Evolutionary conservation across 768 basidiomycete genomes (phyloP).

Genomic region (Kwoniella pini): DNA sequence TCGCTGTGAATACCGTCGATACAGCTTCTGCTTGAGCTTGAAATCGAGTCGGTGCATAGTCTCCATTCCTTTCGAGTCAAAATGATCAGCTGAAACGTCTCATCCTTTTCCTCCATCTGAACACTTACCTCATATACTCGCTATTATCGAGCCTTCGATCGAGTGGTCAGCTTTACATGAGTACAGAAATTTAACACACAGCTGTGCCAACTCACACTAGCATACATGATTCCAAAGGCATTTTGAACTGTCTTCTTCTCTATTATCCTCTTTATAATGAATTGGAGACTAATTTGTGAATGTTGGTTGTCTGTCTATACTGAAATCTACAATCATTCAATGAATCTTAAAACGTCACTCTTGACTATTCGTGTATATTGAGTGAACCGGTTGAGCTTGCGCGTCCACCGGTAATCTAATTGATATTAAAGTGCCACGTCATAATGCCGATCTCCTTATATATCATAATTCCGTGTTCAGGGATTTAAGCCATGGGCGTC

Average conservation of each 20-base stretch:
- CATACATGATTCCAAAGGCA: constrained; percentile 98
- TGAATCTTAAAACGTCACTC: no score
- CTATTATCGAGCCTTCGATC: constrained; percentile 78
- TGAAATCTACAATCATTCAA: no score
- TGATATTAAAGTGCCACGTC: constrained; percentile 13
- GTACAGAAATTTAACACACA: not conserved
- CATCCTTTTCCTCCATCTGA: no score
- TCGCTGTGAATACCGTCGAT: constrained; percentile 83
- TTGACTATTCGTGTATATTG: no score
- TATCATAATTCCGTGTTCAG: constrained; percentile 13
- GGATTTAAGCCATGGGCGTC: constrained; percentile 17
- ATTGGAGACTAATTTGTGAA: no score
- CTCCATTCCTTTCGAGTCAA: constrained; percentile 36
- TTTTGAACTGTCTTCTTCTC: constrained; percentile 53
- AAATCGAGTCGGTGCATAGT: constrained; percentile 62
- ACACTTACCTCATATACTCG: constrained; percentile 75
- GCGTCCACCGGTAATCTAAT: not conserved
- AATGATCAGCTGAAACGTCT: not conserved
- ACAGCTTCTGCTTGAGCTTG: constrained; percentile 91
- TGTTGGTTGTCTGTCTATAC: no score
- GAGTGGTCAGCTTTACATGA: constrained; percentile 9
- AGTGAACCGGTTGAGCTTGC: no score
- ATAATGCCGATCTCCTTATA: constrained; percentile 9
- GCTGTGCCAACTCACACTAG: constrained; percentile 62
- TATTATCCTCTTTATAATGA: no score